Evolutionary conservation across 768 basidiomycete genomes (phyloP).

Genomic region (Pulveroboletus ravenelii): DNA sequence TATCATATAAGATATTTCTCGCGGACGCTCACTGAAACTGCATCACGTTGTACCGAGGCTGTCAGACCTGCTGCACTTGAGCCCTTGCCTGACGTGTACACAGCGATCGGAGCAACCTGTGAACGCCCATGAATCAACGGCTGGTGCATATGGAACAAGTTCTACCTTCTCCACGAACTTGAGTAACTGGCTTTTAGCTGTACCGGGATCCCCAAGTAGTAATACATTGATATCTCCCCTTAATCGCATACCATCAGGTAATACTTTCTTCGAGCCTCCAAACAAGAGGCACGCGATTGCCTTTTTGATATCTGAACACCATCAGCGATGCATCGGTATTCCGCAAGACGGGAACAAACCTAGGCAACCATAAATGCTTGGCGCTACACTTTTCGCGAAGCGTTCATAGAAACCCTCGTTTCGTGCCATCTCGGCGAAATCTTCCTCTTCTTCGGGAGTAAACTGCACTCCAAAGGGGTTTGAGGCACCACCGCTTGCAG

Average conservation of each 20-base stretch:
- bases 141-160: neutral
- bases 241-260: slow-evolving; percentile 96
- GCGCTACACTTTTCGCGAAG: slow-evolving; percentile 91
- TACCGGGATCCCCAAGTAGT: slow-evolving; percentile 95
- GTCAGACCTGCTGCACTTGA: slow-evolving; percentile 98
- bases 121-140: slow-evolving; percentile 1
- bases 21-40: slow-evolving; percentile 64
- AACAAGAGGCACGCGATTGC: slow-evolving; percentile 95
- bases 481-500: slow-evolving; percentile 61
- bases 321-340: slow-evolving; percentile 4
- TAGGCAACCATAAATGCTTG: slow-evolving; percentile 93
- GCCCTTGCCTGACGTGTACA: slow-evolving; percentile 98
- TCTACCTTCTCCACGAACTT: slow-evolving; percentile 95
- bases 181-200: slow-evolving; percentile 94
- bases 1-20: neutral
- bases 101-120: slow-evolving; percentile 93
- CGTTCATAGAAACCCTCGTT: slow-evolving; percentile 88
- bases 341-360: slow-evolving; percentile 44
- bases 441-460: slow-evolving; percentile 94
- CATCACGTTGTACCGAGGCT: slow-evolving; percentile 92
- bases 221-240: slow-evolving; percentile 98
- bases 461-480: slow-evolving; percentile 89
- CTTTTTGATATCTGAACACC: slow-evolving; percentile 87
- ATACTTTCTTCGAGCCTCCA: slow-evolving; percentile 93
- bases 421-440: slow-evolving; percentile 87